Base-by-base conservation (phyloP, 140 eudicot species). In the Anethum foeniculum region DNA sequence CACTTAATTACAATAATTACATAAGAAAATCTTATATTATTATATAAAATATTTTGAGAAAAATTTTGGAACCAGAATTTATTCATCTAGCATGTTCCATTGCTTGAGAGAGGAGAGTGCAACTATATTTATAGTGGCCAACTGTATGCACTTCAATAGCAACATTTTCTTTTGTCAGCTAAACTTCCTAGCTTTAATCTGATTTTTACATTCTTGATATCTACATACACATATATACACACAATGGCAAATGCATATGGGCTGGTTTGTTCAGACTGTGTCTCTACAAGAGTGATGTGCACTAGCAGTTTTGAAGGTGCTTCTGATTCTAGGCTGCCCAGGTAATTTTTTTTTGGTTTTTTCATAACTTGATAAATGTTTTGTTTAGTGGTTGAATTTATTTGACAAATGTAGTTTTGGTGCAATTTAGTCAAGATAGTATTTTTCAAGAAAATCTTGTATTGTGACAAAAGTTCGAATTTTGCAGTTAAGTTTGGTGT, bases 221-320 rank as follows among this genome's bases (percentile, higher is more conserved):
- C 27, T 60, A 60, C 25, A 23, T 7, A 7, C 28, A 34, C 38
- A 34, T 21, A 7, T 0, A 72, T 64, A 77, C n/a, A 25, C 44
- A 71, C 30, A 82, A 91, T 91, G 97, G 94, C 92, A 75, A 89
- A 85, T 86, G 94, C 88, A 85, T 86, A 83, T 88, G 91, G 92
- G 71, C 71, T 85, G 48, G 69, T 80, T 8, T 44, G 2, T 44
- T 8, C 13, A 44, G 13, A 44, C 7, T 6, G 79, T 13, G 81
- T 77, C 77, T 71, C 82, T 74, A 81, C 80, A 81, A 89, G 86
- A 80, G 67, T 86, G 25, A 77, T 88, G 58, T 91, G 91, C 49
- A 80, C 88, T 38, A 73, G 84, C 86, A 49, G 84, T 32, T 62
- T 79, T 78, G 89, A 91, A 52, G 89, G 89, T 54, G 84, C 90